A percentile compares a stretch with the other conserved stretches of the same genome.
These are phyloP conservation scores for Tetradesmus obliquus DNA, from an alignment of 139 green algal species.

Conservation along the genomic window DNA sequence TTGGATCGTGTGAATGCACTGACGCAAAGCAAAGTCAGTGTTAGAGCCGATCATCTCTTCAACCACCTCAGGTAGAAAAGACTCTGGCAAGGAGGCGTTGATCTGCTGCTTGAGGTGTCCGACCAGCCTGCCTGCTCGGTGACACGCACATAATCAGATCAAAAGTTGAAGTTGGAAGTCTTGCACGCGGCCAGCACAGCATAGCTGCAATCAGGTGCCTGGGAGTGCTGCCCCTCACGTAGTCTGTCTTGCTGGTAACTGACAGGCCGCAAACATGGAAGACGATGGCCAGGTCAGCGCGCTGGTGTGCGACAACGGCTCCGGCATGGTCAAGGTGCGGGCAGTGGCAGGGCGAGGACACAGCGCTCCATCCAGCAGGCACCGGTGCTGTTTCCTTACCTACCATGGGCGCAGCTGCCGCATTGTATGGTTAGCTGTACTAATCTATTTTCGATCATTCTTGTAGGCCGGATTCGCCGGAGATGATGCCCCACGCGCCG, in stretches of 20 bases:
- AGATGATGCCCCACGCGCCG: slow-evolving; percentile 95
- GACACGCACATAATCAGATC: neutral
- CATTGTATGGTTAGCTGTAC: neutral
- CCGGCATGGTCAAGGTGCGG: slow-evolving; percentile 95
- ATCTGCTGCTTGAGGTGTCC: neutral
- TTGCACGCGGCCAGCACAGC: neutral
- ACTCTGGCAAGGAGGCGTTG: neutral
- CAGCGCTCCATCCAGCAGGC: slow-evolving; percentile 11
- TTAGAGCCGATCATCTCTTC: neutral
- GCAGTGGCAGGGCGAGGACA: neutral
- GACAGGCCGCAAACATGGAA: slow-evolving; percentile 58
- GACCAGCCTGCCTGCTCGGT: neutral
- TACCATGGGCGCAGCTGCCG: neutral
- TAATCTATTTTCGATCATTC: neutral
- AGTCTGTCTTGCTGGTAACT: neutral
- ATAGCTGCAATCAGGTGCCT: neutral
- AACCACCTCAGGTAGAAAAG: neutral
- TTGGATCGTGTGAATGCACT: neutral
- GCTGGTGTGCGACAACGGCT: slow-evolving; percentile 99
- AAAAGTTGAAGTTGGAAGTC: neutral
- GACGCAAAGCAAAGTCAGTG: neutral
- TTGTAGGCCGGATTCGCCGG: slow-evolving; percentile 92
- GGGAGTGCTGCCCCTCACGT: neutral
- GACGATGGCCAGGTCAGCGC: slow-evolving; percentile 93
- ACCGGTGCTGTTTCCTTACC: neutral